Evolutionary conservation across 2,329 filamentous ascomycete genomes (phyloP).

Genomic region (Aspergillus awamori): DNA sequence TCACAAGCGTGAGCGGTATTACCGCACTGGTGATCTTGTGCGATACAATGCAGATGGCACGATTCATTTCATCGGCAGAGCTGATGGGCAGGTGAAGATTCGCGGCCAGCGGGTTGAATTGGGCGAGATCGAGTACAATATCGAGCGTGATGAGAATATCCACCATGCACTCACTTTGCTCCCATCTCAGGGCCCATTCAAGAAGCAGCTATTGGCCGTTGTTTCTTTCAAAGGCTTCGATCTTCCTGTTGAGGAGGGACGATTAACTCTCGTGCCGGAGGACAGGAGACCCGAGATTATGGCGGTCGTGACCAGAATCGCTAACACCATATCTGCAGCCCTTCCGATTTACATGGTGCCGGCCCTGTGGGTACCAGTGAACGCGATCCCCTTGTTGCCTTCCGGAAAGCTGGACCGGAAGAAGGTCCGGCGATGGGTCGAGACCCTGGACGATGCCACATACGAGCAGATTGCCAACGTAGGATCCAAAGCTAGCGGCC

Average conservation of each 20-base stretch:
- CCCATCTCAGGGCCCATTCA: slow-evolving; percentile 2
- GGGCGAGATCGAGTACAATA: slow-evolving; percentile 18
- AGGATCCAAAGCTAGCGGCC: slow-evolving; percentile 1
- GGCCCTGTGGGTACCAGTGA: slow-evolving; percentile 14
- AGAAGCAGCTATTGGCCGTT: background rate
- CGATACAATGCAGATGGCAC: slow-evolving; percentile 16
- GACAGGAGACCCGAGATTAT: background rate
- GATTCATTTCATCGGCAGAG: slow-evolving; percentile 17
- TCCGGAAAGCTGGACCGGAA: slow-evolving; percentile 15
- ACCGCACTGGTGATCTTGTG: slow-evolving; percentile 21
- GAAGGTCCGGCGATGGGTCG: slow-evolving; percentile 12
- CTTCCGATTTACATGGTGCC: slow-evolving; percentile 16
- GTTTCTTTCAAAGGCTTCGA: slow-evolving; percentile 2
- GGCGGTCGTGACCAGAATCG: background rate
- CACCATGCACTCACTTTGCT: slow-evolving; percentile 11
- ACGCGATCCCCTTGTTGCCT: slow-evolving; percentile 10
- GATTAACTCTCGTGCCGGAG: background rate
- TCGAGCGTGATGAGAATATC: slow-evolving; percentile 10
- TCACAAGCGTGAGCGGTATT: slow-evolving; percentile 5
- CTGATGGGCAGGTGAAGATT: slow-evolving; percentile 20
- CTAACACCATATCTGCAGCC: slow-evolving; percentile 5
- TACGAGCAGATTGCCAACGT: slow-evolving; percentile 9
- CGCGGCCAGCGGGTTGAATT: slow-evolving; percentile 22
- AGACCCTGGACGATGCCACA: slow-evolving; percentile 1
- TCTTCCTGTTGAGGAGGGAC: background rate